Conservation (phyloP, 2,329 filamentous ascomycete species). For the Cadophora gregata region DNA sequence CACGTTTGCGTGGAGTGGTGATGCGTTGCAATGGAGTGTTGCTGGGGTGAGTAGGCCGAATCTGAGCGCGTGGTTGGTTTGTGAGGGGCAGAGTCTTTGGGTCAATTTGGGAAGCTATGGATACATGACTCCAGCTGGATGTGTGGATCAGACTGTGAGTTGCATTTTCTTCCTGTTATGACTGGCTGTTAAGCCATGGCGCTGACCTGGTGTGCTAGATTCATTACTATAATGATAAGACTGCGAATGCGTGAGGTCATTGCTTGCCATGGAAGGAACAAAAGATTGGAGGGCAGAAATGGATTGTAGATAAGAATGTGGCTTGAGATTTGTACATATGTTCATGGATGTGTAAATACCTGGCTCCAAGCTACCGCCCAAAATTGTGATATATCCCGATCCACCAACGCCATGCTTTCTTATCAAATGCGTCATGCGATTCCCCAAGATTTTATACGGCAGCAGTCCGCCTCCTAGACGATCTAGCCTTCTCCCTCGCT, state of each 20-base stretch:
- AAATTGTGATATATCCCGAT: neutral
- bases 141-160: conserved; percentile 63
- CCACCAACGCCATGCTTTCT: neutral
- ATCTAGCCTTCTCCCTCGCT: conserved; percentile 43
- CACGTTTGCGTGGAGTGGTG: conserved; percentile 62
- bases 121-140: conserved; percentile 63
- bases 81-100: conserved; percentile 56
- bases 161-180: neutral
- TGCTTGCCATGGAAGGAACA: neutral
- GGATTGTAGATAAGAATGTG: neutral
- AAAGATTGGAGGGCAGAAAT: neutral
- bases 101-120: conserved; percentile 65
- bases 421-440: neutral
- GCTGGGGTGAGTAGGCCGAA: conserved; percentile 58
- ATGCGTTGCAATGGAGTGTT: conserved; percentile 60
- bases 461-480: conserved; percentile 27
- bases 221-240: conserved; percentile 49
- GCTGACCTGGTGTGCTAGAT: conserved; percentile 43
- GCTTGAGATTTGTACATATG: neutral
- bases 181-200: neutral
- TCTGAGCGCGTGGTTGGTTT: conserved; percentile 64
- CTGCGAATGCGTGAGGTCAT: conserved; percentile 19
- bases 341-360: conserved; percentile 14
- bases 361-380: neutral
- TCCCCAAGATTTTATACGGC: conserved; percentile 16